Percentiles rank a stretch among this genome's conserved stretches.
Evolutionary conservation across 2,329 filamentous ascomycete genomes (phyloP).

Genomic region (Gaeumannomyces sp.): DNA sequence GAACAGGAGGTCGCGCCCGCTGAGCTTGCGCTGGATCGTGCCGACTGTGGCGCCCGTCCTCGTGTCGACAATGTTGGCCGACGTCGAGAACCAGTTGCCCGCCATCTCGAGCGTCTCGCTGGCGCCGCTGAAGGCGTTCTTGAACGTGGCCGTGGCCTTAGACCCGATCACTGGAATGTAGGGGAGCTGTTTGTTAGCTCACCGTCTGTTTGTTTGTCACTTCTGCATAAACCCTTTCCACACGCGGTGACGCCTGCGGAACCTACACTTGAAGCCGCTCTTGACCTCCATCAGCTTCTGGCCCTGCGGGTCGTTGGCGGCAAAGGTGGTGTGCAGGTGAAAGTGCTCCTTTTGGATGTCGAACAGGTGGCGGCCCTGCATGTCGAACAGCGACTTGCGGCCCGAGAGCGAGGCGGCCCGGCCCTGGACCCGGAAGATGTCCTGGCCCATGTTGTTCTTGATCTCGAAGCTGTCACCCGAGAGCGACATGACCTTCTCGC

Average conservation of each 20-base stretch:
- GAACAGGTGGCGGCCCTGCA: conserved; percentile 48
- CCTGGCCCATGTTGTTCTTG: conserved; percentile 44
- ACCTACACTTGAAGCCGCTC: conserved; percentile 46
- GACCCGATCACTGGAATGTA: conserved; percentile 38
- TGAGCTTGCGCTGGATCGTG: conserved; percentile 53
- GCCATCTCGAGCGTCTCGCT: conserved; percentile 47
- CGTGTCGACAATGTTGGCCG: conserved; percentile 50
- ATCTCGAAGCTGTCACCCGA: conserved; percentile 61
- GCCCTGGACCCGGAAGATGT: conserved; percentile 51
- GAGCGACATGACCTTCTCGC: conserved; percentile 56
- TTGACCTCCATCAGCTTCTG: conserved; percentile 49
- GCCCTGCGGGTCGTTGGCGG: conserved; percentile 37
- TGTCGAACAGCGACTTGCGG: conserved; percentile 51
- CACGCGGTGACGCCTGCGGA: no score
- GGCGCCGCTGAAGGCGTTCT: conserved; percentile 36
- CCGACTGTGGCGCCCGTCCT: conserved; percentile 45
- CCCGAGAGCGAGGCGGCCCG: conserved; percentile 45
- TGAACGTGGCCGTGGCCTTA: conserved; percentile 53
- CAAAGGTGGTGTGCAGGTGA: conserved; percentile 45
- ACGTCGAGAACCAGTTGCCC: conserved; percentile 54
- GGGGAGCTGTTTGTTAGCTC: no score
- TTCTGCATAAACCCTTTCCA: neutral
- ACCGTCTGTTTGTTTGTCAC: no score
- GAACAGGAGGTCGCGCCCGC: conserved; percentile 49
- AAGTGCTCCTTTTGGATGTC: conserved; percentile 48